Evolutionary conservation across 805 yeast genomes (phyloP).

Genomic region (Teunomyces kruisii): DNA sequence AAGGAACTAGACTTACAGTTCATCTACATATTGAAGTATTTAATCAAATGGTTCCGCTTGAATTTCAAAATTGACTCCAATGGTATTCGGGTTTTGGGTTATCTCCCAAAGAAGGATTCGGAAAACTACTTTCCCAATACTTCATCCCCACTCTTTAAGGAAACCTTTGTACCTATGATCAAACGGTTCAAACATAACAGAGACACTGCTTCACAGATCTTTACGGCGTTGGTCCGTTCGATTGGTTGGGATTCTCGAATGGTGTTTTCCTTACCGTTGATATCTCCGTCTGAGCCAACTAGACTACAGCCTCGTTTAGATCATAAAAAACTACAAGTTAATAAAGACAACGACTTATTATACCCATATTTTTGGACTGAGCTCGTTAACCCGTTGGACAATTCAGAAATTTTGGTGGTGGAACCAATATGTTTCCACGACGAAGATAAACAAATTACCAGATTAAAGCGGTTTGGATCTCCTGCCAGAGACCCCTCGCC

Average conservation of each 20-base stretch:
- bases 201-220: conserved; percentile 34
- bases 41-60: conserved; percentile 33
- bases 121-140: conserved; percentile 20
- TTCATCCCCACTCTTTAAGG: conserved; percentile 11
- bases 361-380: conserved; percentile 41
- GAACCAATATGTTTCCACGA: conserved; percentile 30
- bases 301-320: conserved; percentile 25
- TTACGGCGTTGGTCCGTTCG: conserved; percentile 26
- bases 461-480: conserved; percentile 17
- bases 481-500: not conserved
- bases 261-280: conserved; percentile 31
- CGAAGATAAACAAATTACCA: conserved; percentile 22
- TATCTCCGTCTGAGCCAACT: conserved; percentile 8
- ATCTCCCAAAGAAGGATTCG: conserved; percentile 14
- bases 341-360: conserved; percentile 30
- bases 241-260: conserved; percentile 31
- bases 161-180: conserved; percentile 8
- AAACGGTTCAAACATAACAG: conserved; percentile 29
- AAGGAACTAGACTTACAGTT: conserved; percentile 16
- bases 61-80: conserved; percentile 29
- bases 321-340: conserved; percentile 15
- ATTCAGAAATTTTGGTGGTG: conserved; percentile 22
- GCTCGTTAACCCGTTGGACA: conserved; percentile 28
- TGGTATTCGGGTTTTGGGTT: conserved; percentile 31
- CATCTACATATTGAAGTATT: conserved; percentile 29